Conservation (phyloP, 345 rosid species). For the Eutrema heterophyllum region DNA sequence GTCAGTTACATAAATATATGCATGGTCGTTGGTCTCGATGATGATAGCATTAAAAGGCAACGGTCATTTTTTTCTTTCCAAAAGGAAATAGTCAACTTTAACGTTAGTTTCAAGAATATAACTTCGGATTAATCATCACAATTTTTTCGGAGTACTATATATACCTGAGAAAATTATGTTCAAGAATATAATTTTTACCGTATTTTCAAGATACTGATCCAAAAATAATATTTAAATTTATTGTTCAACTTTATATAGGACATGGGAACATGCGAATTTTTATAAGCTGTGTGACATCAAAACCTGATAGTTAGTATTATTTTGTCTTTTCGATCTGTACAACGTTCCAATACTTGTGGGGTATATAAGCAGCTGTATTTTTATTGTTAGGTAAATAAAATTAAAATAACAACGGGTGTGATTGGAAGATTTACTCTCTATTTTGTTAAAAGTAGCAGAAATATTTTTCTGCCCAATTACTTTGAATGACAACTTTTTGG, state of each 20-base stretch:
- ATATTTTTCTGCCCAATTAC: too few species aligned
- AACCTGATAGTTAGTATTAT: slow-evolving; percentile 15
- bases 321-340: slow-evolving; percentile 18
- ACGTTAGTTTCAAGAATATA: background rate
- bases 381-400: background rate
- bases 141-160: background rate
- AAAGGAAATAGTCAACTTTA: slow-evolving; percentile 13
- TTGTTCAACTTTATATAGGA: background rate
- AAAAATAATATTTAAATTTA: too few species aligned
- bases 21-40: slow-evolving; percentile 17
- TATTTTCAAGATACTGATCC: too few species aligned
- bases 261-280: slow-evolving; percentile 28
- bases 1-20: background rate
- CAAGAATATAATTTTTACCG: too few species aligned
- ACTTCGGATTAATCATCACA: background rate
- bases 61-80: background rate
- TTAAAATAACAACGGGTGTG: background rate
- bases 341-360: slow-evolving; percentile 29
- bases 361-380: slow-evolving; percentile 27
- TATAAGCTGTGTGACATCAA: slow-evolving; percentile 17
- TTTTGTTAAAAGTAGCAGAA: too few species aligned
- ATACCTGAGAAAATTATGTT: background rate
- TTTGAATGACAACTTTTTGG: too few species aligned
- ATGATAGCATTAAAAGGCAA: slow-evolving; percentile 1
- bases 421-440: too few species aligned